Base-by-base conservation (phyloP, 2,329 filamentous ascomycete genomes). In the Amauroascus verrucosus region DNA sequence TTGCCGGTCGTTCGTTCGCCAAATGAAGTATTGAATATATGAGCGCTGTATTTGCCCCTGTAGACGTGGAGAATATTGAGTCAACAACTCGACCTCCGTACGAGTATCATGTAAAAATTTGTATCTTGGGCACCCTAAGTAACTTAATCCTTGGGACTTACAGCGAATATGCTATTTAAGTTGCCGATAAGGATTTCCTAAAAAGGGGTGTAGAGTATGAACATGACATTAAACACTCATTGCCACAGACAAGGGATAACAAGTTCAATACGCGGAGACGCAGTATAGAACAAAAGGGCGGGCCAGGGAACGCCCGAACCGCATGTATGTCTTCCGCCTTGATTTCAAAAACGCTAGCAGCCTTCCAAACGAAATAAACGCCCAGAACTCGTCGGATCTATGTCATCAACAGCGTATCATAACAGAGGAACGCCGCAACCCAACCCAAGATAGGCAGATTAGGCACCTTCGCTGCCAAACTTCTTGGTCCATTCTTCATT, bases 401-500 rank as follows among this genome's bases (percentile, higher is more conserved):
- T 48, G 32, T 32, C 46, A 48, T 38, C 33, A 32, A 46, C n/a
- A 11, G 5, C 11, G 22, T 6, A 24, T 32, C 3, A 11, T 26
- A 16, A 35, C 44, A 38, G 18, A 18, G 24, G 28, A 48, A 26
- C 32, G 16, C 2, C 5, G 8, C 2, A 48, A 16, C 38, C 32
- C 2, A n/a, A 14, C 2, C 14, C 9, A 20, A 33, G 6, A 33
- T 20, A 16, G 6, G 11, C 20, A 46, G 46, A 57, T 69, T 63
- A 82, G 48, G 78, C 80, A 16, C 91, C 91, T 68, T 96, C 91
- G 66, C 88, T 95, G 54, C 91, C 91, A 72, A 97, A 97, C 72
- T 97, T 90, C 63, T 85, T 80, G 8, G 93, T 98, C 93, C 93
- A 98, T 43, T 96, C 89, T 45, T 86, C 78, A 68, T 91, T 96